Conservation (phyloP, 2,329 filamentous ascomycete genomes). For the Penicillium sclerotigenum region DNA sequence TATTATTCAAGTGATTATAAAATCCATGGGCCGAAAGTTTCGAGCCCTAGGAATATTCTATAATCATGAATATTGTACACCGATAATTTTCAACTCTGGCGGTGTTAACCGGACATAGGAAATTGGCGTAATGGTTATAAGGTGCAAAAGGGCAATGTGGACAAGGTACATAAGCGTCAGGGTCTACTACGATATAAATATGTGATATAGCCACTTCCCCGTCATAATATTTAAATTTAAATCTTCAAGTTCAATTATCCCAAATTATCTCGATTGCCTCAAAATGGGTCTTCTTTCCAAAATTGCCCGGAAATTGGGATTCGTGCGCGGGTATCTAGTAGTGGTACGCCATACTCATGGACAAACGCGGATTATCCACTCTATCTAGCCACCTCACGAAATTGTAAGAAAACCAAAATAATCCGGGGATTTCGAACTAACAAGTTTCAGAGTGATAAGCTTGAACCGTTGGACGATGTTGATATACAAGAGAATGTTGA, state of each 20-base stretch:
- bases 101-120: neutral
- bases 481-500: neutral
- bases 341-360: neutral
- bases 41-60: neutral
- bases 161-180: neutral
- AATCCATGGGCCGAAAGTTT: neutral
- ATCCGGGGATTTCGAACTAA: neutral
- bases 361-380: neutral
- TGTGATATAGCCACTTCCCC: neutral
- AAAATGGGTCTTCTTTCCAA: neutral
- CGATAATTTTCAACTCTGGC: neutral
- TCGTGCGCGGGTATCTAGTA: neutral
- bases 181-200: too few species aligned
- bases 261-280: neutral
- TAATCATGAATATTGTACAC: neutral
- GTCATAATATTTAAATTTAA: neutral
- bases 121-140: neutral
- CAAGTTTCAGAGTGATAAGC: neutral
- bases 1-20: neutral
- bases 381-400: neutral
- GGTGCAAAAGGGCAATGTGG: neutral
- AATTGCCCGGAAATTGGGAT: neutral
- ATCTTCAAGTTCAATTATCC: neutral
- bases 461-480: neutral
- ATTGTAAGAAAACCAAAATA: neutral